Percentiles rank a stretch among this genome's conserved stretches.
These are phyloP conservation scores for Beauveria brongniartii DNA, from an alignment of 2,329 filamentous ascomycete genomes.

Conservation along the genomic window DNA sequence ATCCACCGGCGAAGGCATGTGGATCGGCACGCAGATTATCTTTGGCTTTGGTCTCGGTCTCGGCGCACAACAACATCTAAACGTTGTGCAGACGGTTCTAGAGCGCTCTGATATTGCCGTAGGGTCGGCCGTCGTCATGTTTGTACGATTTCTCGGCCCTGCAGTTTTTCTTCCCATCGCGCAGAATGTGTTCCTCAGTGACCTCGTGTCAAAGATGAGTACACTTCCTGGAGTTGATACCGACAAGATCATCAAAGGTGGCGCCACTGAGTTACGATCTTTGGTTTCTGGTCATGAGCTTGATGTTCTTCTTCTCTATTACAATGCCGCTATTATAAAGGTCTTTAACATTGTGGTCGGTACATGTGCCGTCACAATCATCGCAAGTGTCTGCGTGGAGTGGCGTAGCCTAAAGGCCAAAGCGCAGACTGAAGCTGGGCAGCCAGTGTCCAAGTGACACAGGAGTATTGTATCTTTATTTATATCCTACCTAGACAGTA, in stretches of 20 bases:
- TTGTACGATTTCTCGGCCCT: constrained; percentile 27
- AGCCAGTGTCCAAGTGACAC: not conserved
- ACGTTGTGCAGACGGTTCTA: constrained; percentile 33
- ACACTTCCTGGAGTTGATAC: constrained; percentile 24
- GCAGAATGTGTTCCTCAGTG: constrained; percentile 38
- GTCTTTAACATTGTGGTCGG: constrained; percentile 30
- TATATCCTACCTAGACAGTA: too few species aligned
- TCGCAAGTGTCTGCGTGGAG: constrained; percentile 33
- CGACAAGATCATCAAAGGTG: constrained; percentile 18
- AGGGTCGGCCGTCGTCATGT: constrained; percentile 31
- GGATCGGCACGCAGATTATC: constrained; percentile 34
- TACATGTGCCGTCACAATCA: constrained; percentile 29
- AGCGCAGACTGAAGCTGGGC: not conserved
- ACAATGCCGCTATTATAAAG: constrained; percentile 26
- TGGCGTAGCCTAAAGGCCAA: constrained; percentile 41
- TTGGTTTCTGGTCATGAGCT: constrained; percentile 17
- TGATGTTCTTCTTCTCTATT: constrained; percentile 25
- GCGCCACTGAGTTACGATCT: constrained; percentile 23
- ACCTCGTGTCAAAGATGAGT: constrained; percentile 29
- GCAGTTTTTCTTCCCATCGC: constrained; percentile 38
- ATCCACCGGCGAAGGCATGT: constrained; percentile 19
- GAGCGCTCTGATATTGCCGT: constrained; percentile 31
- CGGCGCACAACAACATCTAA: constrained; percentile 30
- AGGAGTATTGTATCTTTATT: not conserved
- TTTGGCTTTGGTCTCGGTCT: constrained; percentile 31